Base-by-base conservation (phyloP, 129 eudicot species). In the Solidago caesia region DNA sequence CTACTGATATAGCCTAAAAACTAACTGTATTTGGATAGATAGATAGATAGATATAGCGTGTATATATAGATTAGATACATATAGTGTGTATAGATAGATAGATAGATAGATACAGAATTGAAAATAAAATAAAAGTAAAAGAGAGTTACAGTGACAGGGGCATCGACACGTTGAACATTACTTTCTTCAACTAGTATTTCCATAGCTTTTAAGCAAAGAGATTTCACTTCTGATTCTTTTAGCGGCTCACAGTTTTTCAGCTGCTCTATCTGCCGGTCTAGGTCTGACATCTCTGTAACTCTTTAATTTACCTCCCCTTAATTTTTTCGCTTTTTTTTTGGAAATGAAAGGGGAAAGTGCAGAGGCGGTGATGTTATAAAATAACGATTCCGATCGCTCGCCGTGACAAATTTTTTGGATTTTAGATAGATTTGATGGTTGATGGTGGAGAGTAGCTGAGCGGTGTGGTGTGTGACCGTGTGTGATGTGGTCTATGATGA, bases 101-200 rank as follows among this genome's bases (percentile, higher is more conserved):
- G 15, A 66, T 75, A 12, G 27, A 55, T 13, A 27, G 25, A 29
- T 27, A 13, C 5, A 25, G 7, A 7, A 51, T 51, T 11, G 10
- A 6, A 53, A 8, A 53, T 10, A 51, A 52, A 52, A 11, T 1
- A 8, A 15, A 7, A 33, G 48, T 42, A 44, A 33, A 13, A 7
- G 59, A 25, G 13, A 12, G 75, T 55, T 83, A 94, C 99, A 70
- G 99, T 91, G 70, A 94, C 97, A 3, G 99, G 99, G 33, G 99
- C 97, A 80, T 94, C 99, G 47, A 91, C 99, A 4, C 99, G 59
- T 71, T 94, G 99, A 73, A 94, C 99, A 79, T 94, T 94, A 80
- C 99, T 91, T 81, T 94, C 99, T 77, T 94, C 99, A 6, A 94
- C 99, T 12, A 94, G 89, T 71, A 94, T 94, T 71, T 94, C 99